phyloP scores from a whole-genome alignment of 768 basidiomycete species.

The Hericium coralloides region DNA sequence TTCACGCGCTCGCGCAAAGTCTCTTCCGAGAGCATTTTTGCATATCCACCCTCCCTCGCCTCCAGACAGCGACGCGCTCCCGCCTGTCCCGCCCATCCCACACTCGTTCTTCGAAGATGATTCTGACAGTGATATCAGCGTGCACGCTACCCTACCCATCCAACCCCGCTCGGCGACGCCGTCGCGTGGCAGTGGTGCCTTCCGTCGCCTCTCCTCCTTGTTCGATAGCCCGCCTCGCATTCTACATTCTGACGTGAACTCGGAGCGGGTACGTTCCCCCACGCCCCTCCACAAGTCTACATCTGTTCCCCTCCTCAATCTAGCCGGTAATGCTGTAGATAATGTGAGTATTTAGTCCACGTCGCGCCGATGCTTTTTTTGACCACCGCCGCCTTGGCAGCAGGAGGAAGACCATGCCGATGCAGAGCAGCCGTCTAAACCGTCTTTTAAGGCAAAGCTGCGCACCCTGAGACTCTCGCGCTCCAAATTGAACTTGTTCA shows the following conservation, averaged over 20 bases:
- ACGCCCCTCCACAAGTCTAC: not conserved
- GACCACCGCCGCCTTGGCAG: no score
- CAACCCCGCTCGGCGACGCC: not conserved
- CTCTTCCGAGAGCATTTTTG: not conserved
- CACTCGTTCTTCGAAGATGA: slow-evolving; percentile 1
- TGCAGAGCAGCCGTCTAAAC: not conserved
- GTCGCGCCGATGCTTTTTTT: not conserved
- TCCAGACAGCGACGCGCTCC: not conserved
- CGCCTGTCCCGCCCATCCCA: not conserved
- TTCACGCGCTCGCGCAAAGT: not conserved
- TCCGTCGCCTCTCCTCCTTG: not conserved
- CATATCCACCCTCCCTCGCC: not conserved
- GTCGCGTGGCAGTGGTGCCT: not conserved
- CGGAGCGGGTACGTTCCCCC: not conserved
- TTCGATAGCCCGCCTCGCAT: not conserved
- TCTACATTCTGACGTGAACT: not conserved
- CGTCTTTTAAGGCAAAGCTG: not conserved
- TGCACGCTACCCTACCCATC: not conserved
- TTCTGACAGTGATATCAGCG: not conserved
- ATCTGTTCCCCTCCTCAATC: not conserved
- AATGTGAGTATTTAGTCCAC: not conserved
- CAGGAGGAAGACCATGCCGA: not conserved
- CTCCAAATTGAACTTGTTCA: not conserved
- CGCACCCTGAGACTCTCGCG: not conserved
- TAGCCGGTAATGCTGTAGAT: not conserved